Conservation (phyloP, 805 yeast species). For the Saccharomycopsis amapae region DNA sequence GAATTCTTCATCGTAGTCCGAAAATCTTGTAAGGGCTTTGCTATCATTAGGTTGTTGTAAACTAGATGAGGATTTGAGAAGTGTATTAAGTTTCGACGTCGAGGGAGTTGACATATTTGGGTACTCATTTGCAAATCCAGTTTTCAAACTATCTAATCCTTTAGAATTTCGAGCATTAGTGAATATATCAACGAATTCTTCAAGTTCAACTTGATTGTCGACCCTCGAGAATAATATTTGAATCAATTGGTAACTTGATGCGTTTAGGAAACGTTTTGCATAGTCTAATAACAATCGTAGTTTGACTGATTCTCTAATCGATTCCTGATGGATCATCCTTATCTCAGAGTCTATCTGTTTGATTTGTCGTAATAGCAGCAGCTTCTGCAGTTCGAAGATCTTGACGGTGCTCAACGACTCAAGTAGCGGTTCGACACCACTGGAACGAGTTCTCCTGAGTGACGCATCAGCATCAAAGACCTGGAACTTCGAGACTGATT, state of each 20-base stretch:
- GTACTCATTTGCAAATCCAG: background rate
- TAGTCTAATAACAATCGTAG: slow-evolving; percentile 6
- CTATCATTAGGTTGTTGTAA: slow-evolving; percentile 6
- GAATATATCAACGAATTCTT: background rate
- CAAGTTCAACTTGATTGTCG: background rate
- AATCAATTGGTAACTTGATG: slow-evolving; percentile 10
- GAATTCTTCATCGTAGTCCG: slow-evolving; percentile 7
- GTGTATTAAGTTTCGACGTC: no score
- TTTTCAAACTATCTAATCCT: slow-evolving; percentile 1
- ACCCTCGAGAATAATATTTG: slow-evolving; percentile 8
- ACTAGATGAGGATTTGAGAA: background rate
- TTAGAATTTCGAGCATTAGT: background rate
- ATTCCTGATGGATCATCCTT: slow-evolving; percentile 4
- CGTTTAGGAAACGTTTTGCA: slow-evolving; percentile 9
- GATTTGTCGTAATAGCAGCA: background rate
- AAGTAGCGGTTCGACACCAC: background rate
- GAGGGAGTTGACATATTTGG: background rate
- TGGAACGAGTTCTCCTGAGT: no score
- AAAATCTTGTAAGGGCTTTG: background rate
- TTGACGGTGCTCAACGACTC: background rate
- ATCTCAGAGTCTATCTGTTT: slow-evolving; percentile 8
- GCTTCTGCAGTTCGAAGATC: background rate
- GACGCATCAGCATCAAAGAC: background rate
- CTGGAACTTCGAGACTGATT: background rate
- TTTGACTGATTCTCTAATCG: slow-evolving; percentile 11